Evolutionary conservation across 2,329 filamentous ascomycete species (phyloP).

Genomic region (Fusarium sp.): DNA sequence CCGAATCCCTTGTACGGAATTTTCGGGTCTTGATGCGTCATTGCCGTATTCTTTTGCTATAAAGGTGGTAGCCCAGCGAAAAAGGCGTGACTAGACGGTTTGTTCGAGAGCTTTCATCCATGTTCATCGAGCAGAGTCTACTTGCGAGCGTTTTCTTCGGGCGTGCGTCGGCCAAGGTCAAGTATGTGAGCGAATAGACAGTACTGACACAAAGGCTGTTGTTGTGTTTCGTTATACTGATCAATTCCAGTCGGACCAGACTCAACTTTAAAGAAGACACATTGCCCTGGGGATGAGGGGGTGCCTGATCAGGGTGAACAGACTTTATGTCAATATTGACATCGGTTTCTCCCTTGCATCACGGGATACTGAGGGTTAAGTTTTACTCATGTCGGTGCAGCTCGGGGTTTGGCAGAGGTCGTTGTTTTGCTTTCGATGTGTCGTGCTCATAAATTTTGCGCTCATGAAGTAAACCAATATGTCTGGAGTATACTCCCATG

Average conservation of each 20-base stretch:
- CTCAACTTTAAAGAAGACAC: conserved; percentile 2
- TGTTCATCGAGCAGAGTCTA: too few species aligned
- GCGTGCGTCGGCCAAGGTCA: neutral
- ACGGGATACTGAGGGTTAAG: neutral
- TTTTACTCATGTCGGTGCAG: neutral
- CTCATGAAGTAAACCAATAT: neutral
- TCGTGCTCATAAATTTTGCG: neutral
- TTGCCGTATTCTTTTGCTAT: neutral
- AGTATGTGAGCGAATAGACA: neutral
- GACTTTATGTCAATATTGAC: neutral
- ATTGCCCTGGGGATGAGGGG: conserved; percentile 10
- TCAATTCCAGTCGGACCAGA: conserved; percentile 2
- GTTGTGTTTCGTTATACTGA: neutral
- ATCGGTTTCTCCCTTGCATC: conserved; percentile 29
- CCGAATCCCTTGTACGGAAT: neutral
- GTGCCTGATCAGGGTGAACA: neutral
- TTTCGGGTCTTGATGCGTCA: neutral
- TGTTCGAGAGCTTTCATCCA: neutral
- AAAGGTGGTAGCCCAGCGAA: neutral
- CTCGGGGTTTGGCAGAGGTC: neutral
- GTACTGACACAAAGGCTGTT: neutral
- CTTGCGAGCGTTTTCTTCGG: neutral
- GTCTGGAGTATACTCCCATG: neutral
- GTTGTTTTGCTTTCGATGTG: conserved; percentile 2
- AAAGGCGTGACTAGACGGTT: neutral